Base-by-base conservation (phyloP, 1,284 basidiomycete genomes). In the Puccinia novopanici region DNA sequence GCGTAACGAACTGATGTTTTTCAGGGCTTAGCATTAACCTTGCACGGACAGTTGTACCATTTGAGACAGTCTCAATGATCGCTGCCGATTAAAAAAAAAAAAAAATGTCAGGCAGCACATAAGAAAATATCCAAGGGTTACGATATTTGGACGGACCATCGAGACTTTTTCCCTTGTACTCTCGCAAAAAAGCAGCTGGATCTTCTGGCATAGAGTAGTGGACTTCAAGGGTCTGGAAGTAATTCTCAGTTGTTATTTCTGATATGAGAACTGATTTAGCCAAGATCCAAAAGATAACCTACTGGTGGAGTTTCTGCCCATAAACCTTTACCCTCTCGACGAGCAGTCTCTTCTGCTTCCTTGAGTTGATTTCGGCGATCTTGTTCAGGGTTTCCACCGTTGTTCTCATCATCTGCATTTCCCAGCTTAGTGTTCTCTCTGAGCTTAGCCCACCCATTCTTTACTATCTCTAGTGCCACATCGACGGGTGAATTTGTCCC, bases 51-150 rank as follows among this genome's bases (percentile, higher is more conserved):
- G 94, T 95, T 57, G 92, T 92, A 70, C 95, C 96, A 85, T 99
- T 95, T 75, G 93, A 90, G 78, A 98, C 94, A 86, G 93, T 91
- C 87, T 99, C 96, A 81, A 99, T 93, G 82, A 96, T 90, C 75
- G 92, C 94, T 94, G 27, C 30, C 59, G 13, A 54, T 1, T 22
- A 22, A 55, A 37, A 42, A 63, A 71, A n/a, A 4, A 71, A 71
- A 71, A 34, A 13, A 50, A 15, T n/a, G 8, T 61, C 54, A 65
- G 27, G 9, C n/a, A 63, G 5, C 50, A 42, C 13, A 37, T 48
- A 52, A 45, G 19, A 27, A 30, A 17, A 74, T n/a, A 52, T 9
- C 54, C 10, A 42, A 34, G 24, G 19, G 19, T 8, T 52, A 15
- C 22, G 22, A 24, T n/a, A 48, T 82, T 50, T 67, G 52, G 40